Evolutionary conservation across 768 basidiomycete genomes (phyloP), one percentile per base, ranked within the genome.

Genomic region (Multifurca ochricompacta): DNA sequence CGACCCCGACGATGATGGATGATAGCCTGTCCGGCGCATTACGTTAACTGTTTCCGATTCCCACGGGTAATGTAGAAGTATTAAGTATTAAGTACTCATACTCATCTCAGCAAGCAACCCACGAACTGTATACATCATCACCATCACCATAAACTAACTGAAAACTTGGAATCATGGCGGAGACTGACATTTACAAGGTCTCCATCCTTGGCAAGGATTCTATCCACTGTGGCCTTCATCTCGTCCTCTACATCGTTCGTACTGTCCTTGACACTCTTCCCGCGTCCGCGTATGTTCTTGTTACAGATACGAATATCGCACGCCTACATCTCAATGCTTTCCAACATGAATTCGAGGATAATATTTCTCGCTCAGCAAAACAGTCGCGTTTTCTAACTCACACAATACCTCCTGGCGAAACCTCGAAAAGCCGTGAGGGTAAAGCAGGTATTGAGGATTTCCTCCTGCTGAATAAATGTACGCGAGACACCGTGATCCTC

Each of bases 401-500:
- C 66, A 75, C 88, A 63, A 81, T 98, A 54, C 70, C 86, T 0
- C 96, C 96, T 0, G 96, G 96, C 39, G 96, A 99, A 72, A 87
- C 84, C 0, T 86, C 89, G 28, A 99, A 99, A 72, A 87, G 84
- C 53, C 77, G 96, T 40, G 79, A 88, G 61, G 90, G 90, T 51
- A 98, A 98, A 69, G 95, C 91, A 2, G 76, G 83, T 54, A 85
- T 98, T 62, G 95, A 98, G 67, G 95, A 99, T 70, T 97, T 85
- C 70, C 73, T 99, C 41, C 74, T 98, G 52, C 74, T 83, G 16
- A 82, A 94, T 63, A 81, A 80, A 68, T 96, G 93, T 66, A 96
- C 94, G 2, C 74, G 96, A 54, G 94, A 95, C 68, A 93, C 88
- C 3, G 91, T 99, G 58, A 75, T 98, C 52, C 71, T 99, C 50